Base-by-base conservation (phyloP, 805 yeast genomes). In the Myxozyma vanderwaltii region DNA sequence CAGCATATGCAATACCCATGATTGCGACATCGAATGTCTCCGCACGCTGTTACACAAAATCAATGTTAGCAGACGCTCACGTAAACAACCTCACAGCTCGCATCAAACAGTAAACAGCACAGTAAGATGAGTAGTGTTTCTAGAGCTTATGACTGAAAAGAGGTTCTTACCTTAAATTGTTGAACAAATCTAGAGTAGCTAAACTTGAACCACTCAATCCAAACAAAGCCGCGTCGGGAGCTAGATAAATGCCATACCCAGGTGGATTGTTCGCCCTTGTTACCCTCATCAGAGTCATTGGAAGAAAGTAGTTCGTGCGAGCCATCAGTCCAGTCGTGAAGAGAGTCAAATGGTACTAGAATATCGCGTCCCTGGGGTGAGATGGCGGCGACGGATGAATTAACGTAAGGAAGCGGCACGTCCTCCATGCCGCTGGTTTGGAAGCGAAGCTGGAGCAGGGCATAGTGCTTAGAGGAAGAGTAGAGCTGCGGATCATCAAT, bases 11-110 rank as follows among this genome's bases (percentile, higher is more conserved):
- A 51, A 85, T 71, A 1, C 89, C 79, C 51, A 94, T 86, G 59
- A 91, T 79, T 13, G 84, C 83, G 40, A 91, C 85, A 73, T 92
- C 98, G 66, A 89, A 89, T 26, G 86, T 82, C 67, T 91, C 96
- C 17, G 97, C 94, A 61, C 87, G 86, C 63, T 63, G 39, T 15
- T 13, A 10, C 24, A 8, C 10, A 10, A 38, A 46, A 5, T 13
- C n/a, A 8, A 40, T 23, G 43, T 48, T 38, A 41, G 46, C 45
- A 48, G n/a, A 8, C 49, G 19, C 51, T 27, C 27, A 27, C 51
- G 3, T 29, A 10, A 38, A 38, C 19, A 33, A 1, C 12, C 17
- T 19, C 10, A 40, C 39, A 45, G 29, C 21, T 40, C 13, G 6
- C 24, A 5, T 24, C 10, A 19, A 26, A n/a, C n/a, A n/a, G n/a